These are phyloP conservation scores for Cercospora sp. DNA, from an alignment of 2,329 filamentous ascomycete genomes.

Conservation along the genomic window DNA sequence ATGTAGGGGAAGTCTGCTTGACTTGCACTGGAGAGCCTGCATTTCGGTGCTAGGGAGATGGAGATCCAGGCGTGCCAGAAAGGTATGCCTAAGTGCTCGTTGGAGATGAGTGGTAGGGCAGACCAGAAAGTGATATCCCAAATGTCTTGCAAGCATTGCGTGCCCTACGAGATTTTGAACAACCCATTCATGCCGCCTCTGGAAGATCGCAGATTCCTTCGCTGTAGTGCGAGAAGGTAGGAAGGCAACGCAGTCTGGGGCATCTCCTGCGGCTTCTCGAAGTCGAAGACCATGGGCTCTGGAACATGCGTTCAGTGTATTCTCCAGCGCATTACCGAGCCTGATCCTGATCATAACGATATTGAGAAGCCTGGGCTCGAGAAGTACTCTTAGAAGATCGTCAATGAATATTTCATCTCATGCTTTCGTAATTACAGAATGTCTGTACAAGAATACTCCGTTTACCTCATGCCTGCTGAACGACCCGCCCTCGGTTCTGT, in stretches of 20 bases:
- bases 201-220: neutral
- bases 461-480: neutral
- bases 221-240: neutral
- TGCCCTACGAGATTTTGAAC: no score
- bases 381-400: no score
- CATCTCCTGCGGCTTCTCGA: neutral
- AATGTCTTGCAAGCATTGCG: no score
- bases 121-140: neutral
- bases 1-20: neutral
- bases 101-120: neutral
- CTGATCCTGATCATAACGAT: neutral
- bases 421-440: neutral
- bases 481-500: neutral
- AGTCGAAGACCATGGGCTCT: neutral
- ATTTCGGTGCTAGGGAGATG: neutral
- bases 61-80: neutral
- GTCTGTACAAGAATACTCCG: neutral
- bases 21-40: neutral
- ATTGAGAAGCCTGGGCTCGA: neutral
- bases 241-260: neutral
- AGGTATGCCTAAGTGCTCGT: neutral
- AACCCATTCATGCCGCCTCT: neutral
- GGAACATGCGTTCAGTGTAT: neutral
- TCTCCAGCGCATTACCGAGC: neutral
- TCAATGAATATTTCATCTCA: neutral